Percentiles rank a stretch among this genome's conserved stretches.
phyloP scores from a whole-genome alignment of 1,284 basidiomycete genomes.

The Amylostereum areolatum region DNA sequence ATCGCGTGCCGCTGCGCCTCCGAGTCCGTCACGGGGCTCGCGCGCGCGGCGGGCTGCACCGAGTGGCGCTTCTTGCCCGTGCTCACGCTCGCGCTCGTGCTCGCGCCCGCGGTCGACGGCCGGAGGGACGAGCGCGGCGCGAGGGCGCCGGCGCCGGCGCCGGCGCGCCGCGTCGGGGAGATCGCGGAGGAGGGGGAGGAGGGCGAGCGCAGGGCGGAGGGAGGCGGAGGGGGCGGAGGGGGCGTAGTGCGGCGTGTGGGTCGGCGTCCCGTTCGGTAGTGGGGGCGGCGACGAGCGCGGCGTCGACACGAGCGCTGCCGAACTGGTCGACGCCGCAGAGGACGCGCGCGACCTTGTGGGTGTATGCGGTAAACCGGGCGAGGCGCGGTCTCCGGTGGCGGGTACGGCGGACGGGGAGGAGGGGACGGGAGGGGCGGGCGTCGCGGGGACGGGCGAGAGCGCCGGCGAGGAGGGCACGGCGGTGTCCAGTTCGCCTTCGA shows the following conservation, averaged over 20 bases:
- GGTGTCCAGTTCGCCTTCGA: conserved; percentile 11
- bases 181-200: not conserved
- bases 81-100: not conserved
- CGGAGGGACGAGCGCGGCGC: not conserved
- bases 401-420: not conserved
- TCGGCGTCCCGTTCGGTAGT: too few species aligned
- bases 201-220: too few species aligned
- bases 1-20: not conserved
- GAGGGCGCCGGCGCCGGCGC: not conserved
- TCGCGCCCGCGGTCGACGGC: not conserved
- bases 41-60: not conserved
- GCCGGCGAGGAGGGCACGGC: conserved; percentile 4
- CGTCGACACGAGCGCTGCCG: too few species aligned
- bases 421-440: not conserved
- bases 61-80: not conserved
- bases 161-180: not conserved
- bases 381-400: too few species aligned
- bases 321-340: too few species aligned
- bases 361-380: too few species aligned
- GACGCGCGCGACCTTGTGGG: too few species aligned
- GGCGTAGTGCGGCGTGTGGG: too few species aligned
- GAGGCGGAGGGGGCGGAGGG: too few species aligned
- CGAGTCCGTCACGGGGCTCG: not conserved
- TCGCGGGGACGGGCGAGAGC: not conserved
- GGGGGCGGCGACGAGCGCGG: too few species aligned